Conservation (phyloP, 257 asterid genomes). For the Marsdenia floribunda region DNA sequence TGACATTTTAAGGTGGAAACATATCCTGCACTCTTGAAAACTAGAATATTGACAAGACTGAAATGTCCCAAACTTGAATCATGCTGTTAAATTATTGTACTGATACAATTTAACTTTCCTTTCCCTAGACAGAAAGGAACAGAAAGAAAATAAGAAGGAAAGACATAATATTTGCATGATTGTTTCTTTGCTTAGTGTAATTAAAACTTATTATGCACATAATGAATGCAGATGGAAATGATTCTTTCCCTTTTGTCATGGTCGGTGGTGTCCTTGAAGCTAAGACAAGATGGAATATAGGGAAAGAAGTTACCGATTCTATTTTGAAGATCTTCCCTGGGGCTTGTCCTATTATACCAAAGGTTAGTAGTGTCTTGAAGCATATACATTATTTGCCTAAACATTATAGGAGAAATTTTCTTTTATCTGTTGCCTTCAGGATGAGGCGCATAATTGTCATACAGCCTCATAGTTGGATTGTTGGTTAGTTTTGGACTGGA, state of each 20-base stretch:
- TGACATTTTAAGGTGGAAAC: not conserved
- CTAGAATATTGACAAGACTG: not conserved
- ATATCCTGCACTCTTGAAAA: not conserved
- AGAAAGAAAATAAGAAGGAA: not conserved
- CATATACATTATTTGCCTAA: not conserved
- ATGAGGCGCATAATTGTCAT: not conserved
- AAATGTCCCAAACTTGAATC: not conserved
- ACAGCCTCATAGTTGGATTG: not conserved
- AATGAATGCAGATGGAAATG: constrained; percentile 58
- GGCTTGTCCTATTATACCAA: constrained; percentile 73
- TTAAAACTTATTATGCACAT: constrained; percentile 8
- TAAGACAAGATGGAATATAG: constrained; percentile 79
- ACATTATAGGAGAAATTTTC: not conserved
- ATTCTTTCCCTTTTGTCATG: constrained; percentile 79
- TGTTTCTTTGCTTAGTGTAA: not conserved
- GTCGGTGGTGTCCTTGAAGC: constrained; percentile 95
- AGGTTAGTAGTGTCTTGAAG: constrained; percentile 39
- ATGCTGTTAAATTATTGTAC: not conserved
- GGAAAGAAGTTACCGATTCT: constrained; percentile 54
- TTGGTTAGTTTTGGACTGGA: not conserved
- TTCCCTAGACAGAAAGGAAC: not conserved
- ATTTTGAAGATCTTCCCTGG: constrained; percentile 66
- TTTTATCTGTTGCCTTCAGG: not conserved
- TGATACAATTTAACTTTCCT: not conserved
- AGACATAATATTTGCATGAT: not conserved